phyloP scores from a whole-genome alignment of 192 early-diverging fungal species.

The Coemansia aciculifera region DNA sequence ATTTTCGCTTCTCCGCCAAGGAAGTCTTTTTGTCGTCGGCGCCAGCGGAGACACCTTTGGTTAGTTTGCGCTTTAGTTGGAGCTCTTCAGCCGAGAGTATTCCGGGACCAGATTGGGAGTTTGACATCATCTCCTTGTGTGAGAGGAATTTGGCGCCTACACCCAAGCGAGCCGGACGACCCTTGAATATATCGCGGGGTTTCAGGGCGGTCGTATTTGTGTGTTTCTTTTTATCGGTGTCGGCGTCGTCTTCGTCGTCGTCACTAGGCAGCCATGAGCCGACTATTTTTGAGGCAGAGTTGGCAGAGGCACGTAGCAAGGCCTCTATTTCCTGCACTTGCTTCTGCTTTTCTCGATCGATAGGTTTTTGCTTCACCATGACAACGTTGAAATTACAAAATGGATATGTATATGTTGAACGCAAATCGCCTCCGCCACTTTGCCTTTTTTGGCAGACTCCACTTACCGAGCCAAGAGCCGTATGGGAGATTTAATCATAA shows the following conservation, averaged over 20 bases:
- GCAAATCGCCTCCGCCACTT: neutral
- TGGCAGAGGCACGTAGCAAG: conserved; percentile 48
- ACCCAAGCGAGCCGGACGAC: conserved; percentile 42
- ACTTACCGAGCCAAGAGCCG: neutral
- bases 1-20: neutral
- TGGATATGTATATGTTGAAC: neutral
- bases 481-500: conserved; percentile 5
- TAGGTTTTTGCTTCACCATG: conserved; percentile 31
- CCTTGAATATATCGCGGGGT: conserved; percentile 41
- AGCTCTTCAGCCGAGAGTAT: conserved; percentile 33
- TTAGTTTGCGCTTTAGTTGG: conserved; percentile 36
- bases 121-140: conserved; percentile 40
- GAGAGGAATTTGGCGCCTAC: conserved; percentile 51
- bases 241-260: conserved; percentile 10
- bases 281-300: conserved; percentile 37
- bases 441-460: neutral
- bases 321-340: conserved; percentile 50
- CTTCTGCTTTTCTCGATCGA: conserved; percentile 36
- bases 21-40: neutral
- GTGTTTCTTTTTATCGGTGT: neutral
- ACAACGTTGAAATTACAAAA: neutral
- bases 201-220: conserved; percentile 13
- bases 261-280: conserved; percentile 31
- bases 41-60: conserved; percentile 4
- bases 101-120: neutral